A percentile compares a stretch with the other conserved stretches of the same genome.
phyloP scores from a whole-genome alignment of 1,284 basidiomycete genomes.

The Cryptococcus wingfieldii region DNA sequence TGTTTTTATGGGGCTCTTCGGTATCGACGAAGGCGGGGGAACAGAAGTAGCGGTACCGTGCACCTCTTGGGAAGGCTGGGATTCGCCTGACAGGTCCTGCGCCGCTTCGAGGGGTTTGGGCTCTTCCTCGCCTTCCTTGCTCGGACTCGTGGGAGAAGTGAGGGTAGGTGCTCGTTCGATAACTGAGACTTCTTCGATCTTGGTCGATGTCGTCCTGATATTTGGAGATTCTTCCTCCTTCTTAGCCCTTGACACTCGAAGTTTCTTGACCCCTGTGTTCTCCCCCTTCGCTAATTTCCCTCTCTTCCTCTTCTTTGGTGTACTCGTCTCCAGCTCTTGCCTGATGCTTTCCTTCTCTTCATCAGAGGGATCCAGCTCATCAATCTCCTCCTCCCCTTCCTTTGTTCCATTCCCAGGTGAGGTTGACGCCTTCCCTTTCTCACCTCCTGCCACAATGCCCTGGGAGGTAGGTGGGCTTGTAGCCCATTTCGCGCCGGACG shows the following conservation, averaged over 20 bases:
- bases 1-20: too few species aligned
- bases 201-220: neutral
- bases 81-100: too few species aligned
- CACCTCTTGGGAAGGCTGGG: too few species aligned
- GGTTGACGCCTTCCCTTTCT: neutral
- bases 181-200: neutral
- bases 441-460: neutral
- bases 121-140: too few species aligned
- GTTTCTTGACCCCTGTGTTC: neutral
- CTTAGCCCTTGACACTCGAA: neutral
- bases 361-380: neutral
- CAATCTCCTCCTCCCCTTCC: neutral
- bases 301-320: neutral
- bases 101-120: too few species aligned
- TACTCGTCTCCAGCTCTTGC: neutral
- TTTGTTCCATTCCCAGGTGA: neutral
- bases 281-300: neutral
- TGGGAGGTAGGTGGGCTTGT: neutral
- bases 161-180: too few species aligned
- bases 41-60: too few species aligned
- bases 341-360: neutral
- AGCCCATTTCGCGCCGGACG: neutral
- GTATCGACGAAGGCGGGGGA: too few species aligned
- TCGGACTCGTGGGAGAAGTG: too few species aligned
- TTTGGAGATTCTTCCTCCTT: neutral